Conservation (phyloP, 129 eudicot species). For the Flaveria trinervia region DNA sequence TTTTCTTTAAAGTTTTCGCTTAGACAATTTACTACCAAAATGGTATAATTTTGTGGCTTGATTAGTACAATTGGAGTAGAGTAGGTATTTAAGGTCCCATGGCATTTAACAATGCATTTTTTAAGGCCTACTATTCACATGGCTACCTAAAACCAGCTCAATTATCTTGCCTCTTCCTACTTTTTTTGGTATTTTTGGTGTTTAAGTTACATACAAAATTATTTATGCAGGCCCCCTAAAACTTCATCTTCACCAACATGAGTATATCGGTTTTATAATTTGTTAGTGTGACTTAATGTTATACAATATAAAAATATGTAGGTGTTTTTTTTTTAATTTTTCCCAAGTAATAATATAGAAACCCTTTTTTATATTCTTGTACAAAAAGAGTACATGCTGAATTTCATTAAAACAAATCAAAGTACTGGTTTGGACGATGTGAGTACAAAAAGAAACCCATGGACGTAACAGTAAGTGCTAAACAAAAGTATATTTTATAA, state of each 20-base stretch:
- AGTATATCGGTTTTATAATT: not conserved
- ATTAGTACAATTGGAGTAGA: not conserved
- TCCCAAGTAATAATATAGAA: too few relatives aligned
- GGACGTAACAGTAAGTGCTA: too few relatives aligned
- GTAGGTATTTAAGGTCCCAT: constrained; percentile 20
- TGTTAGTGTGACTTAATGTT: too few relatives aligned
- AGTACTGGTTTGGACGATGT: too few relatives aligned
- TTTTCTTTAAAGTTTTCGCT: not conserved
- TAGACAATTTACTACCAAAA: not conserved
- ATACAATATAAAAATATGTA: too few relatives aligned
- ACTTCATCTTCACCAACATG: not conserved
- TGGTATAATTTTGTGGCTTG: not conserved
- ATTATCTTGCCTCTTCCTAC: constrained; percentile 2
- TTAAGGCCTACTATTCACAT: constrained; percentile 20
- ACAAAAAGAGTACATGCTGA: too few relatives aligned
- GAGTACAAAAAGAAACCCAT: too few relatives aligned
- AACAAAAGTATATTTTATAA: too few relatives aligned
- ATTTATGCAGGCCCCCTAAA: constrained; percentile 10
- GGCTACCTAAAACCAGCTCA: constrained; percentile 17
- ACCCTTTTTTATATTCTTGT: too few relatives aligned
- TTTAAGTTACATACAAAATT: constrained; percentile 11
- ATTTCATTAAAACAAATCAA: too few relatives aligned
- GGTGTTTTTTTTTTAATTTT: too few relatives aligned
- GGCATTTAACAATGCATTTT: constrained; percentile 6
- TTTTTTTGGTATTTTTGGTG: not conserved